Conservation (phyloP, 345 rosid species). For the Eucalyptus caleyi region DNA sequence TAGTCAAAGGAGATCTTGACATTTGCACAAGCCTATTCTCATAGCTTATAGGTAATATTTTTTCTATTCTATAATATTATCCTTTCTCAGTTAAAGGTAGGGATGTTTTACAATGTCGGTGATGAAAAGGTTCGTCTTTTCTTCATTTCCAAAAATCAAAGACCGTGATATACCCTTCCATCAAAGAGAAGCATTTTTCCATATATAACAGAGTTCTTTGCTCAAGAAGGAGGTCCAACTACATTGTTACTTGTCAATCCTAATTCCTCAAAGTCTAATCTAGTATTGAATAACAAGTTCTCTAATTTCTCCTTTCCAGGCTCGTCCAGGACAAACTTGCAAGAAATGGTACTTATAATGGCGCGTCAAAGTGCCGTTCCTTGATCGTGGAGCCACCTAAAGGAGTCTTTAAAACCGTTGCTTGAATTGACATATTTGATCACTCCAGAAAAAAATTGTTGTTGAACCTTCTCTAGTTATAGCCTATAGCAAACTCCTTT, state of each 20-base stretch:
- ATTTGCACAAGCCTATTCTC: not conserved
- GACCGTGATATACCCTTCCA: not conserved
- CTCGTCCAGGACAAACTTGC: too few relatives aligned
- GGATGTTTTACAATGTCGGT: not conserved
- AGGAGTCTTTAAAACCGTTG: not conserved
- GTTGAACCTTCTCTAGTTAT: not conserved
- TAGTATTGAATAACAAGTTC: not conserved
- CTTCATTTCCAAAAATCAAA: not conserved
- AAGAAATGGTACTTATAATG: too few relatives aligned
- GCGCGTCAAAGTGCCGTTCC: not conserved
- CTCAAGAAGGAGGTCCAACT: not conserved
- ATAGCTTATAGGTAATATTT: not conserved
- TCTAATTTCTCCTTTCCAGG: not conserved
- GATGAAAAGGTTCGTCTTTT: not conserved
- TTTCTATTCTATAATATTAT: too few relatives aligned
- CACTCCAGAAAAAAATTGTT: too few relatives aligned
- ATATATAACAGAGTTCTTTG: not conserved
- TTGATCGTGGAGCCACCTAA: not conserved
- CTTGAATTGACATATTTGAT: not conserved
- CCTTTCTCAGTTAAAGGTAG: not conserved
- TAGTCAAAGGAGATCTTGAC: not conserved
- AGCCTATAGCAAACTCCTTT: not conserved
- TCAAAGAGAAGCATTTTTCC: not conserved
- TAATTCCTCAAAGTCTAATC: too few relatives aligned
- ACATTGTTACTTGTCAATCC: not conserved